Evolutionary conservation across 208 protist genomes (phyloP), one percentile per base, ranked within the genome.

Genomic region (Vickermania ingenoplastis): DNA sequence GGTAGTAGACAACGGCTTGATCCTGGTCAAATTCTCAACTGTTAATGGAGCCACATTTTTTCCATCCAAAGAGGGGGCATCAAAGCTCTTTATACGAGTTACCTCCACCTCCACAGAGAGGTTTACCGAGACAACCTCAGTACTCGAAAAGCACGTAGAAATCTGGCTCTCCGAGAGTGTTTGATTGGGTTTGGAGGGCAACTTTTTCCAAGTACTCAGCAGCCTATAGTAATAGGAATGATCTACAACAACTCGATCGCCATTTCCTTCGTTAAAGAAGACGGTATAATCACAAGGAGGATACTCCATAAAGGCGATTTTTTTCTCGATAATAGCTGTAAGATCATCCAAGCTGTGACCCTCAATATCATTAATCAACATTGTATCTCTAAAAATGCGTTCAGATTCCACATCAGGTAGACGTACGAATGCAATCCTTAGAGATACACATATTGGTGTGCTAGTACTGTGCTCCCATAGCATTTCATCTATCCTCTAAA

Each of bases 181-280:
- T 13, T 26, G 50, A 5, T 54, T 25, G 11, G 22, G 7, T 26
- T 2, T 27, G 21, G 2, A 27, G n/a, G 31, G 21, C 22, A 27
- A 11, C 7, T 50, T 22, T 4, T 36, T 31, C 77, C 80, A 86
- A 30, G 61, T 59, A 25, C 65, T 59, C 2, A 86, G 36, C 11
- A 92, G 64, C 28, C 77, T 62, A 23, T 31, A 62, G 26, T 83
- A 81, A 51, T 89, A 84, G n/a, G 77, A 71, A 55, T 79, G 78
- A 57, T 93, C 86, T 0, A 93, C 83, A 0, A 93, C 86, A 14
- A 93, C 50, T n/a, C 80, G 76, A 59, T 93, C 82, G 0, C 73
- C 69, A 21, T 60, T 62, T 51, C 57, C 50, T 29, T 90, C 78
- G 7, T 56, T 56, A 69, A 80, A 74, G 50, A 93, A 84, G 28